These are phyloP conservation scores for Russula dissimulans DNA, from an alignment of 768 basidiomycete genomes.

Conservation along the genomic window DNA sequence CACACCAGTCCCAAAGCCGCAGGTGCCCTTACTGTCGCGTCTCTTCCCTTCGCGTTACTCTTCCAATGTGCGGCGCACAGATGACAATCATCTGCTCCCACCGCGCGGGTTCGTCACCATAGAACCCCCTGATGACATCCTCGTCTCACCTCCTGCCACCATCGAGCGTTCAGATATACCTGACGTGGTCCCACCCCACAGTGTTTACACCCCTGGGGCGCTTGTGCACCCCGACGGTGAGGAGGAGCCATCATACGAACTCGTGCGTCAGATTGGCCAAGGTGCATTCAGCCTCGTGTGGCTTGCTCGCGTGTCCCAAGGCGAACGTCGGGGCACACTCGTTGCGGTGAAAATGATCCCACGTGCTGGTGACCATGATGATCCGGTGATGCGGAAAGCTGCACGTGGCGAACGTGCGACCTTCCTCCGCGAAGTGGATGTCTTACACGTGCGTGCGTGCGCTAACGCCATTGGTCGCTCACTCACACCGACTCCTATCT, in stretches of 20 bases:
- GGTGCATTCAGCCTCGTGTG: slow-evolving; percentile 73
- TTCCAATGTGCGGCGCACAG: slow-evolving; percentile 2
- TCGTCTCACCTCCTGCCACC: background rate
- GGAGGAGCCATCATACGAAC: slow-evolving; percentile 29
- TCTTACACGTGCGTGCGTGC: slow-evolving; percentile 10
- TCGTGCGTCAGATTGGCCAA: slow-evolving; percentile 50
- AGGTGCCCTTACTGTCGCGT: slow-evolving; percentile 10
- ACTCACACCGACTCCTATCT: background rate
- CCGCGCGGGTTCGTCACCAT: slow-evolving; percentile 12
- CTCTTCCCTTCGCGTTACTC: slow-evolving; percentile 19
- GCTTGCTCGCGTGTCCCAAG: slow-evolving; percentile 44
- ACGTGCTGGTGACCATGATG: background rate
- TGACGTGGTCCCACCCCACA: background rate
- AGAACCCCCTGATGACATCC: slow-evolving; percentile 9
- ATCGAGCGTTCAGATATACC: background rate
- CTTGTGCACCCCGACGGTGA: slow-evolving; percentile 9
- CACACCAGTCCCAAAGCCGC: slow-evolving; percentile 9
- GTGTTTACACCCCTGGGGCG: background rate
- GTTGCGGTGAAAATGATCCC: slow-evolving; percentile 23
- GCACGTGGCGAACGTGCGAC: slow-evolving; percentile 16
- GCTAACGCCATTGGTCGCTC: background rate
- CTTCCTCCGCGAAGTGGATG: slow-evolving; percentile 18
- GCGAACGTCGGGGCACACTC: slow-evolving; percentile 19
- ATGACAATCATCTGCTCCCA: background rate
- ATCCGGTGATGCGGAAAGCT: background rate